Evolutionary conservation across 108 stramenopile genomes (phyloP).

Genomic region (Nitzschia inconspicua): DNA sequence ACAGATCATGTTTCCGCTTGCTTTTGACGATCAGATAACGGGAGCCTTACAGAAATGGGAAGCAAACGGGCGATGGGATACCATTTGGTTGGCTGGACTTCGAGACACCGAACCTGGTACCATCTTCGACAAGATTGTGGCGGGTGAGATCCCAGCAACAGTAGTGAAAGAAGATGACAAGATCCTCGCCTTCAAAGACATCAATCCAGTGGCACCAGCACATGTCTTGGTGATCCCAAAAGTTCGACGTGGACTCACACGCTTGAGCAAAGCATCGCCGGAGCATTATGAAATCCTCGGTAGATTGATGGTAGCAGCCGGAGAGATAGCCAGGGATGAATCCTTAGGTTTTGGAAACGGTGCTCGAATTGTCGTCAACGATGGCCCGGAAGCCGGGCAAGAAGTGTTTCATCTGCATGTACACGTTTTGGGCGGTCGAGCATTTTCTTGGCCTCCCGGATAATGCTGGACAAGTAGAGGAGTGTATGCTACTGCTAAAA

Average conservation of each 20-base stretch:
- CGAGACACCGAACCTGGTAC: conserved; percentile 79
- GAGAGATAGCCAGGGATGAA: conserved; percentile 86
- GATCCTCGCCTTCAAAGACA: conserved; percentile 95
- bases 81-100: conserved; percentile 72
- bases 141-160: conserved; percentile 86
- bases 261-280: conserved; percentile 76
- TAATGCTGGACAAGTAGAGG: neutral
- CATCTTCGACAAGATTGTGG: conserved; percentile 95
- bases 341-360: conserved; percentile 79
- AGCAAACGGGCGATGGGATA: conserved; percentile 74
- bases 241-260: conserved; percentile 85
- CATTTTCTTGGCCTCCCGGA: conserved; percentile 70
- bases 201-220: conserved; percentile 90
- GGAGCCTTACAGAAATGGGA: conserved; percentile 48
- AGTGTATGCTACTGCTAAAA: neutral
- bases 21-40: too few relatives aligned
- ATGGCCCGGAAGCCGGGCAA: conserved; percentile 90
- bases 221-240: conserved; percentile 99
- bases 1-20: neutral
- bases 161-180: conserved; percentile 94
- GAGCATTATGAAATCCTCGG: conserved; percentile 93
- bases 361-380: conserved; percentile 93
- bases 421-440: conserved; percentile 88
- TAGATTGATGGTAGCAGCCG: conserved; percentile 87
- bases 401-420: conserved; percentile 93